Evolutionary conservation across 768 basidiomycete species (phyloP).

Genomic region (Lactarius trivialis): DNA sequence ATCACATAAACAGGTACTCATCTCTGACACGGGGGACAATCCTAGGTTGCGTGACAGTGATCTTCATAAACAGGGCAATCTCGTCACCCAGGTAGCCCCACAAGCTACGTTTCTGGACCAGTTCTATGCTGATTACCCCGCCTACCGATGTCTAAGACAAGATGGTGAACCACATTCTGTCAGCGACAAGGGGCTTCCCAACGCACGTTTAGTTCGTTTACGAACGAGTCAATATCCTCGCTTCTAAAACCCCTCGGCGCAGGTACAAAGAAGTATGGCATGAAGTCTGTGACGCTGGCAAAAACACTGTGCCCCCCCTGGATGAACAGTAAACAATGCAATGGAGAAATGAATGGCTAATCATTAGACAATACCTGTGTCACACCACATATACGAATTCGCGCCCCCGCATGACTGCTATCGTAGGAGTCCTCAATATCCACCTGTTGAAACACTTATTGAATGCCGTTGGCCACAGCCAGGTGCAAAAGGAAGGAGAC

Average conservation of each 20-base stretch:
- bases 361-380: constrained; percentile 53
- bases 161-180: background rate
- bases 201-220: constrained; percentile 68
- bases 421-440: constrained; percentile 73
- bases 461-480: background rate
- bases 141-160: constrained; percentile 18
- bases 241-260: constrained; percentile 76
- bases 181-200: background rate
- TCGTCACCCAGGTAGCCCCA: constrained; percentile 90
- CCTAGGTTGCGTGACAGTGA: constrained; percentile 68
- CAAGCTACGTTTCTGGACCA: constrained; percentile 61
- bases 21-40: constrained; percentile 86
- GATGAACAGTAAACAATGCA: background rate
- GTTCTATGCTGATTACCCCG: constrained; percentile 47
- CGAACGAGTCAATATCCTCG: constrained; percentile 61
- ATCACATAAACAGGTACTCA: constrained; percentile 45
- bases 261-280: constrained; percentile 90
- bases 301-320: constrained; percentile 88
- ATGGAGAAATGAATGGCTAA: background rate
- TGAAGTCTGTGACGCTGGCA: constrained; percentile 71
- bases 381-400: constrained; percentile 79
- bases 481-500: constrained; percentile 23
- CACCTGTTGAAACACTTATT: constrained; percentile 98
- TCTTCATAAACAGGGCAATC: constrained; percentile 72
- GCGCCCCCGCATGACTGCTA: constrained; percentile 35